Evolutionary conservation across 1,284 basidiomycete genomes (phyloP).

Genomic region (Schizophyllum amplum): DNA sequence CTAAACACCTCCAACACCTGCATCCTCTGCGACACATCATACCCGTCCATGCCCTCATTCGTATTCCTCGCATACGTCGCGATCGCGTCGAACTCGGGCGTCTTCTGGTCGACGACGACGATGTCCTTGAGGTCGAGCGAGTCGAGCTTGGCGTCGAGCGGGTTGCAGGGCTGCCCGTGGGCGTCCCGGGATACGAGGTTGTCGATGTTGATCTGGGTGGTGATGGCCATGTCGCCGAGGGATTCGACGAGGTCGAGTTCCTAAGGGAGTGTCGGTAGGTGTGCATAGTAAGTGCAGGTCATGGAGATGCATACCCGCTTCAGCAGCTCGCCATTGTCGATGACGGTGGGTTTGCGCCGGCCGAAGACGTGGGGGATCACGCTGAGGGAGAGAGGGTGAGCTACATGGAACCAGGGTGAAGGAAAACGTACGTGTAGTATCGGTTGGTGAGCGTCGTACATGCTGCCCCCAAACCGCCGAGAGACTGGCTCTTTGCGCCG

Average conservation of each 20-base stretch:
- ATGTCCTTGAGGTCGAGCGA: slow-evolving; percentile 48
- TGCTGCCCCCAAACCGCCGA: slow-evolving; percentile 31
- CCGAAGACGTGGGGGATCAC: slow-evolving; percentile 60
- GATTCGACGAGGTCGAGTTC: slow-evolving; percentile 62
- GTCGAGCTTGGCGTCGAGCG: neutral
- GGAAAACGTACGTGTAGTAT: slow-evolving; percentile 48
- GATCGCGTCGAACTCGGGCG: slow-evolving; percentile 42
- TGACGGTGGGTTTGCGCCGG: slow-evolving; percentile 37
- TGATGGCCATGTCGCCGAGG: slow-evolving; percentile 59
- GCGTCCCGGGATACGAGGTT: slow-evolving; percentile 41
- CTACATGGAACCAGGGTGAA: neutral
- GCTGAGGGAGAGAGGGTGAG: too few relatives aligned
- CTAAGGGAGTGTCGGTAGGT: too few relatives aligned
- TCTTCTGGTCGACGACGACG: slow-evolving; percentile 34
- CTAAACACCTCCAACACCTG: slow-evolving; percentile 39
- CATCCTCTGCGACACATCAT: slow-evolving; percentile 31
- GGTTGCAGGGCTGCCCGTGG: neutral
- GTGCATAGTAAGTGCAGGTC: too few relatives aligned
- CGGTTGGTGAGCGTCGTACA: slow-evolving; percentile 39
- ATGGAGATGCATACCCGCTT: too few relatives aligned
- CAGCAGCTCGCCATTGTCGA: slow-evolving; percentile 30
- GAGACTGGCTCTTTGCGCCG: slow-evolving; percentile 26
- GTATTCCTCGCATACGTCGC: slow-evolving; percentile 46
- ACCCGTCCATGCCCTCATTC: slow-evolving; percentile 50
- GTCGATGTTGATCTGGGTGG: slow-evolving; percentile 46